phyloP scores from a whole-genome alignment of 1,284 basidiomycete genomes.

The Phellopilus nigrolimitatus region DNA sequence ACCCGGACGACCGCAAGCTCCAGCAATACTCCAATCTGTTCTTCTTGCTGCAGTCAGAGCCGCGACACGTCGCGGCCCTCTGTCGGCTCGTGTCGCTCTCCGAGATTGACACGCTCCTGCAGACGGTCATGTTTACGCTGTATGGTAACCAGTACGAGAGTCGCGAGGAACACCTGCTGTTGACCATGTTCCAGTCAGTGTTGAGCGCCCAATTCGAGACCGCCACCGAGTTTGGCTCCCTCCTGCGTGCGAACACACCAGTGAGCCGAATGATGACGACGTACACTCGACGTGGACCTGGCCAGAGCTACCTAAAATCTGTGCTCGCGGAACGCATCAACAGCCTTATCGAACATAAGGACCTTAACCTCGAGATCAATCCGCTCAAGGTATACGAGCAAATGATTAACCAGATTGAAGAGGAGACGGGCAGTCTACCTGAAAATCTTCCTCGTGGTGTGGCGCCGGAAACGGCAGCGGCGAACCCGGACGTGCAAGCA shows the following conservation, averaged over 20 bases:
- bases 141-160: conserved; percentile 99
- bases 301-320: conserved; percentile 95
- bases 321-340: conserved; percentile 97
- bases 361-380: conserved; percentile 97
- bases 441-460: conserved; percentile 89
- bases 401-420: conserved; percentile 97
- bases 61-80: conserved; percentile 91
- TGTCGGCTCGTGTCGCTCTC: conserved; percentile 95
- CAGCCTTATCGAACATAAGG: conserved; percentile 96
- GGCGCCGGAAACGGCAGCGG: conserved; percentile 87
- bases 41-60: conserved; percentile 97
- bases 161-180: conserved; percentile 93
- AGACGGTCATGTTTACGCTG: conserved; percentile 99
- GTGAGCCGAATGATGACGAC: conserved; percentile 99
- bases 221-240: conserved; percentile 94
- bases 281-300: conserved; percentile 95
- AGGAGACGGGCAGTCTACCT: conserved; percentile 89
- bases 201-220: conserved; percentile 98
- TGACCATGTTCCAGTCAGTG: conserved; percentile 99
- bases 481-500: conserved; percentile 92
- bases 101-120: conserved; percentile 97
- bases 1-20: conserved; percentile 89
- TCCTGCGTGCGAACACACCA: conserved; percentile 96
- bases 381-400: conserved; percentile 98
- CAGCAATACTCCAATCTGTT: conserved; percentile 98